Evolutionary conservation across 2,329 filamentous ascomycete genomes (phyloP).

Genomic region (Cladosporium sp.): DNA sequence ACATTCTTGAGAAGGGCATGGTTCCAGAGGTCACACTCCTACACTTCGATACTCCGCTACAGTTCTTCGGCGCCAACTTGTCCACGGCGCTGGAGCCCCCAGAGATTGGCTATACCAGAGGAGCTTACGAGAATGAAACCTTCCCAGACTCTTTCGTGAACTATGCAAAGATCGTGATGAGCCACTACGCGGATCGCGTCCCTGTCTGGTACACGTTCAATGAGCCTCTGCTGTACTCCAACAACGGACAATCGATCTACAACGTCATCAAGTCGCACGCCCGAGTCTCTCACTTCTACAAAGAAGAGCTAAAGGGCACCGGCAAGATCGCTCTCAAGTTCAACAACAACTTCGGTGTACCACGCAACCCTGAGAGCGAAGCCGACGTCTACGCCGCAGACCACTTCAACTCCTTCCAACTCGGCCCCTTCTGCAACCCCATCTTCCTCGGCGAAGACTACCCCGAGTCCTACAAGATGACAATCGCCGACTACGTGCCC

Average conservation of each 20-base stretch:
- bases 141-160: slow-evolving; percentile 30
- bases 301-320: slow-evolving; percentile 46
- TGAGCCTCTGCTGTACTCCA: slow-evolving; percentile 23
- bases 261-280: slow-evolving; percentile 20
- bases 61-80: slow-evolving; percentile 4
- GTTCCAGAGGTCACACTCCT: slow-evolving; percentile 41
- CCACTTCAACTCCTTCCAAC: slow-evolving; percentile 38
- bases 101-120: slow-evolving; percentile 23
- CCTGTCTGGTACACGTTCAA: slow-evolving; percentile 37
- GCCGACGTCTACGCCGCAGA: slow-evolving; percentile 41
- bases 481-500: slow-evolving; percentile 39
- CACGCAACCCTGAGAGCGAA: slow-evolving; percentile 32
- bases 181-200: slow-evolving; percentile 32
- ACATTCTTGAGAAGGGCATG: slow-evolving; percentile 36
- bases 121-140: slow-evolving; percentile 22
- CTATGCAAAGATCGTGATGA: slow-evolving; percentile 31
- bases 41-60: slow-evolving; percentile 35
- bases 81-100: slow-evolving; percentile 24
- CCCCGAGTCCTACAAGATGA: slow-evolving; percentile 42
- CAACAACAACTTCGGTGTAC: slow-evolving; percentile 35
- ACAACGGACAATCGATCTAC: slow-evolving; percentile 8
- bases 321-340: slow-evolving; percentile 48
- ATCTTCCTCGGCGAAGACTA: slow-evolving; percentile 49
- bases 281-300: slow-evolving; percentile 41
- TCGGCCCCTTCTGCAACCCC: slow-evolving; percentile 47